A percentile compares a stretch with the other conserved stretches of the same genome.
phyloP scores from a whole-genome alignment of 192 early-diverging fungal genomes.

The Coemansia umbellata region DNA sequence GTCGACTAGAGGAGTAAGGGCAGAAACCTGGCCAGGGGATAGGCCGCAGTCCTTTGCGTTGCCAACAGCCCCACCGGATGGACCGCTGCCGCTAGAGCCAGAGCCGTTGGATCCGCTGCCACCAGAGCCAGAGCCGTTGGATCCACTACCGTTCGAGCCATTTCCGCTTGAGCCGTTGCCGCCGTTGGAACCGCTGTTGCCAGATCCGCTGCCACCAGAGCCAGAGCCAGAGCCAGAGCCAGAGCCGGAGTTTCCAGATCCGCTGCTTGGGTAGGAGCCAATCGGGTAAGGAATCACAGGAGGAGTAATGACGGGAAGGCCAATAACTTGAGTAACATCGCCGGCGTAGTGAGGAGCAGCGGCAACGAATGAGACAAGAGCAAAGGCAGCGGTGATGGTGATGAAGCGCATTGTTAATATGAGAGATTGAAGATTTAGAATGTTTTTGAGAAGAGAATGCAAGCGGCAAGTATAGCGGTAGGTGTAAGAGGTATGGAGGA shows the following conservation, averaged over 20 bases:
- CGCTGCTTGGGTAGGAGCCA: slow-evolving; percentile 18
- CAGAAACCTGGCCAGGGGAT: slow-evolving; percentile 28
- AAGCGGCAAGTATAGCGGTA: too few species aligned
- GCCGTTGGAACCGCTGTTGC: background rate
- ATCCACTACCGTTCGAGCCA: slow-evolving; percentile 13
- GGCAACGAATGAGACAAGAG: slow-evolving; percentile 23
- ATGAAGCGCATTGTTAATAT: slow-evolving; percentile 35
- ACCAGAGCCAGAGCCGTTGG: slow-evolving; percentile 14
- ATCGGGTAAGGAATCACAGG: background rate
- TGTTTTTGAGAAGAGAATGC: too few species aligned
- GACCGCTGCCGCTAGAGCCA: slow-evolving; percentile 12
- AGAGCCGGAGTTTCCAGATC: slow-evolving; percentile 3
- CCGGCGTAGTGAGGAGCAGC: slow-evolving; percentile 39
- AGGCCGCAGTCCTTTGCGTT: slow-evolving; percentile 35
- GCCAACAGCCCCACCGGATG: slow-evolving; percentile 24
- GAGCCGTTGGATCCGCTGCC: slow-evolving; percentile 14
- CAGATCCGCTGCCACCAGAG: slow-evolving; percentile 2
- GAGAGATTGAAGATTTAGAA: background rate
- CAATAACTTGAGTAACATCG: slow-evolving; percentile 23
- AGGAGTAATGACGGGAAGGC: slow-evolving; percentile 10
- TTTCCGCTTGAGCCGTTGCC: slow-evolving; percentile 2
- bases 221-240: slow-evolving; percentile 2
- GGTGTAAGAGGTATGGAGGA: too few species aligned
- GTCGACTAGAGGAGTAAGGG: slow-evolving; percentile 38
- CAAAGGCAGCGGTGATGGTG: slow-evolving; percentile 19